Conservation (phyloP, 148 eudicot genomes). For the Rhododendron mucronatum region DNA sequence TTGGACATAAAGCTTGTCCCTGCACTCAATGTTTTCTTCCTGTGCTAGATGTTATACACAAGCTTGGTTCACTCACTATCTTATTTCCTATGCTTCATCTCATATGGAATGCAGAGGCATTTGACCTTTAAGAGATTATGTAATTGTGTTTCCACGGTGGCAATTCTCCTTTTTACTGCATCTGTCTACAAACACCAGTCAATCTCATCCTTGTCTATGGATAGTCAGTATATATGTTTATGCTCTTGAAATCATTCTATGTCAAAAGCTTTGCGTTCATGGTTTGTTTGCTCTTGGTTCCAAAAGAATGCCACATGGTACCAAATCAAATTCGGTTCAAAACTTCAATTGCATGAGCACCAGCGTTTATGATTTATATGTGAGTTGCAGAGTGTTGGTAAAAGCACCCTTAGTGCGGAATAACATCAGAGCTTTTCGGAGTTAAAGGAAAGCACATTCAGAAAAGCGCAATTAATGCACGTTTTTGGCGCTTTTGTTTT, state of each 20-base stretch:
- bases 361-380: not conserved
- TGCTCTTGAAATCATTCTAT: not conserved
- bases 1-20: not conserved
- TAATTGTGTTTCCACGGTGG: not conserved
- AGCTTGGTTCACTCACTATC: not conserved
- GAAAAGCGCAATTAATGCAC: not conserved
- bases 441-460: not conserved
- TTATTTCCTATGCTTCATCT: not conserved
- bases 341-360: not conserved
- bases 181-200: not conserved
- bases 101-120: not conserved
- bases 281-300: slow-evolving; percentile 1
- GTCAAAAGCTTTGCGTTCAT: not conserved
- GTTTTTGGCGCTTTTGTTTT: not conserved
- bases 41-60: not conserved
- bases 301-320: not conserved
- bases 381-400: not conserved
- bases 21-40: not conserved
- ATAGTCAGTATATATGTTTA: not conserved
- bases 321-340: not conserved
- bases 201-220: not conserved
- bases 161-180: not conserved
- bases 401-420: not conserved
- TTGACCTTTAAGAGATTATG: not conserved
- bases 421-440: not conserved